Conservation (phyloP, 306 rosid species). For the Oemleria cerasiformis region DNA sequence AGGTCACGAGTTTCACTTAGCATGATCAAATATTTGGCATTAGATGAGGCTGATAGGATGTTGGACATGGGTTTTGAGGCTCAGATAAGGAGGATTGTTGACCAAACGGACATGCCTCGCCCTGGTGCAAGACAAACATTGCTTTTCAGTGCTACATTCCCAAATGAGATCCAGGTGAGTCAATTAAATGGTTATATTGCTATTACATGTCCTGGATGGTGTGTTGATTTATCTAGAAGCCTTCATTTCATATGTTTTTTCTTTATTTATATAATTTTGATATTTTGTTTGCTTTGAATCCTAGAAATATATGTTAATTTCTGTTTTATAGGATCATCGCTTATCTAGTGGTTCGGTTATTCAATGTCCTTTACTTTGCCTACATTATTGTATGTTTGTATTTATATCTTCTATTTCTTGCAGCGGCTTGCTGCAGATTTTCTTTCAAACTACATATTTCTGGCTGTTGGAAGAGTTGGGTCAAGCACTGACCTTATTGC, state of each 20-base stretch:
- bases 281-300: not conserved
- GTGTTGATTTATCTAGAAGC: not conserved
- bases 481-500: constrained; percentile 39
- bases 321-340: not conserved
- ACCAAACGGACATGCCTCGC: constrained; percentile 33
- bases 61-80: constrained; percentile 45
- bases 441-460: constrained; percentile 41
- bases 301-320: too few relatives aligned
- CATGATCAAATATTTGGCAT: constrained; percentile 27
- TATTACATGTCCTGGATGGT: not conserved
- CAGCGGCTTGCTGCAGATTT: constrained; percentile 41
- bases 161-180: constrained; percentile 33
- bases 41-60: constrained; percentile 47
- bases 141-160: constrained; percentile 45
- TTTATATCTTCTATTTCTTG: not conserved
- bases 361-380: not conserved
- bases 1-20: constrained; percentile 29
- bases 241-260: not conserved
- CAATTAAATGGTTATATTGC: not conserved
- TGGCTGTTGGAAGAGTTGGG: constrained; percentile 39
- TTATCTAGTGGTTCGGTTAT: not conserved
- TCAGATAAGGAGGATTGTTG: constrained; percentile 33
- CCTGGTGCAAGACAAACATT: constrained; percentile 35
- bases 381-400: not conserved
- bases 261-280: not conserved